Evolutionary conservation across 1,284 basidiomycete species (phyloP), one percentile per base, ranked within the genome.

Genomic region (Melampsora medusae): DNA sequence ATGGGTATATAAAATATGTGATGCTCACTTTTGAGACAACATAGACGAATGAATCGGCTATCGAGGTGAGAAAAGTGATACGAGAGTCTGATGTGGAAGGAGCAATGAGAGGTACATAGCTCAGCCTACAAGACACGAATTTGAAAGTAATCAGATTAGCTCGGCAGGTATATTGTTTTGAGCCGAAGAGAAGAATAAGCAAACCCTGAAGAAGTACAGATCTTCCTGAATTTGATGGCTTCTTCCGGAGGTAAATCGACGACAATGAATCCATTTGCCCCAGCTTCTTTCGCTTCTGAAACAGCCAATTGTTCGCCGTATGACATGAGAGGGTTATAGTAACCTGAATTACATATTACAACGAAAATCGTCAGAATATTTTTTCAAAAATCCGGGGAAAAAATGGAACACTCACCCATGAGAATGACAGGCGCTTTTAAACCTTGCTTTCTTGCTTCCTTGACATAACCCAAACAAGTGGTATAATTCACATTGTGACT

Each of bases 181-280:
- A 38, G 14, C 49, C 25, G 70, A 31, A 75, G 14, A 56, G 33
- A 68, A 77, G 69, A n/a, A 33, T 62, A 19, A 64, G 86, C 90
- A 81, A 81, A 95, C 94, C 88, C 88, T 56, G 89, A 86, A 79
- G 87, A 88, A 46, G 88, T 87, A 83, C 97, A 99, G 81, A 93
- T 92, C 79, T 90, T 88, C 65, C 95, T 88, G 87, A 99, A 99
- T 49, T 87, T 85, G 79, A 92, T 85, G 22, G 96, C 96, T 84
- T 99, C 97, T 85, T 98, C 95, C 5, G 97, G 96, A 25, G 97
- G 97, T 28, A 99, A 88, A 84, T 99, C 97, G 61, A 98, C 94
- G 83, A 99, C 89, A 81, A 99, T 96, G 83, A 95, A 99, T 6
- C 96, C 97, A 83, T 97, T 98, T 0, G 92, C 97, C 42, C 96